Evolutionary conservation across 148 eudicot genomes (phyloP).

Genomic region (Diospyros lotus): DNA sequence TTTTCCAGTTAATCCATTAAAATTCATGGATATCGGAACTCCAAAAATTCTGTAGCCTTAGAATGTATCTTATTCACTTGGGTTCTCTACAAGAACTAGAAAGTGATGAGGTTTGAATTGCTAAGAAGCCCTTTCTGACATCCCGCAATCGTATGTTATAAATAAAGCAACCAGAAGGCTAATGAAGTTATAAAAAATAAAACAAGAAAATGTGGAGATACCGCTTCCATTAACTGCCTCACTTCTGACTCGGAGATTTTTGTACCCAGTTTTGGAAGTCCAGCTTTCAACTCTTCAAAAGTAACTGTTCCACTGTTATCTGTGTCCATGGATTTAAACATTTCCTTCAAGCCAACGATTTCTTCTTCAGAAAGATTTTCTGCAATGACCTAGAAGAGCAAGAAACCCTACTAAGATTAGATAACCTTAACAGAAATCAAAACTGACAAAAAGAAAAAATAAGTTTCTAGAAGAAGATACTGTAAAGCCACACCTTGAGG

Average conservation of each 20-base stretch:
- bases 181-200: not conserved
- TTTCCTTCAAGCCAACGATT: slow-evolving; percentile 89
- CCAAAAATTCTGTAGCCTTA: not conserved
- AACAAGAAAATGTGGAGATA: slow-evolving; percentile 22
- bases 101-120: too few relatives aligned
- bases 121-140: not conserved
- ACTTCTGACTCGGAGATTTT: slow-evolving; percentile 88
- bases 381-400: slow-evolving; percentile 72
- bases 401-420: slow-evolving; percentile 8
- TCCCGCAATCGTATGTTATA: not conserved
- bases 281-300: slow-evolving; percentile 85
- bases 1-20: too few relatives aligned
- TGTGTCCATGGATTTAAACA: slow-evolving; percentile 94
- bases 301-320: slow-evolving; percentile 93
- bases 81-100: not conserved
- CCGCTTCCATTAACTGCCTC: slow-evolving; percentile 96
- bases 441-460: not conserved
- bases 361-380: slow-evolving; percentile 97
- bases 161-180: not conserved
- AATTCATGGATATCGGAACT: not conserved
- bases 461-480: too few relatives aligned
- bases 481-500: slow-evolving; percentile 54
- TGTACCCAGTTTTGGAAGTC: slow-evolving; percentile 85
- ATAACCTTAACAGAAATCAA: slow-evolving; percentile 2
- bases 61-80: slow-evolving; percentile 2